Conservation (phyloP, 2,329 filamentous ascomycete species). For the Fonsecaea multimorphosa region DNA sequence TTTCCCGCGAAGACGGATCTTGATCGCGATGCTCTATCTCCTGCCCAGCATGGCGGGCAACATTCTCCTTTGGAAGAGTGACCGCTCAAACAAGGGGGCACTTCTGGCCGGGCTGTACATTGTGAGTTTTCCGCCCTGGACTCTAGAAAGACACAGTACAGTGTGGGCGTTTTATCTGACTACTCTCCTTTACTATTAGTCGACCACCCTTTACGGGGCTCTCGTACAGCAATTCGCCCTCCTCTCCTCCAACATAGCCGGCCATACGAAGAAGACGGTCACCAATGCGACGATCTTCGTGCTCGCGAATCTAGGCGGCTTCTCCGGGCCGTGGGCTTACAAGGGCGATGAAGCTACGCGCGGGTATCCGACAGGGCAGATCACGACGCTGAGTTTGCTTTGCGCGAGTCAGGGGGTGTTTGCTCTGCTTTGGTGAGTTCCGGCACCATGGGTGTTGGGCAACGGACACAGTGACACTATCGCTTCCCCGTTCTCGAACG, state of each 20-base stretch:
- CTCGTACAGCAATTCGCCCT: slow-evolving; percentile 25
- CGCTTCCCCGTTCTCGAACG: too few relatives aligned
- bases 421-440: slow-evolving; percentile 18
- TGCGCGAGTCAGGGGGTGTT: slow-evolving; percentile 19
- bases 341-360: slow-evolving; percentile 63
- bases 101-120: slow-evolving; percentile 21
- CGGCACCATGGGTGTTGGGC: too few relatives aligned
- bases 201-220: slow-evolving; percentile 18
- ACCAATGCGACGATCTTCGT: slow-evolving; percentile 22
- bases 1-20: slow-evolving; percentile 16
- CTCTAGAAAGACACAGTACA: not conserved
- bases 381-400: slow-evolving; percentile 18
- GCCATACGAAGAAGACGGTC: slow-evolving; percentile 25
- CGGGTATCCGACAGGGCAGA: slow-evolving; percentile 72
- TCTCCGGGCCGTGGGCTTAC: slow-evolving; percentile 65
- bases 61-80: slow-evolving; percentile 23
- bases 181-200: slow-evolving; percentile 11
- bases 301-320: slow-evolving; percentile 21
- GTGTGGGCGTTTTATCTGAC: too few relatives aligned
- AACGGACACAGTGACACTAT: too few relatives aligned
- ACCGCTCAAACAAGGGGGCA: slow-evolving; percentile 21
- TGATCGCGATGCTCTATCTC: slow-evolving; percentile 23
- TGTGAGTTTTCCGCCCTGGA: slow-evolving; percentile 1
- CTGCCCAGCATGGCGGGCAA: slow-evolving; percentile 20
- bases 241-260: slow-evolving; percentile 21